A percentile compares a stretch with the other conserved stretches of the same genome.
phyloP scores from a whole-genome alignment of 176 grass and related monocot species.

The Calamus simplicifolius region DNA sequence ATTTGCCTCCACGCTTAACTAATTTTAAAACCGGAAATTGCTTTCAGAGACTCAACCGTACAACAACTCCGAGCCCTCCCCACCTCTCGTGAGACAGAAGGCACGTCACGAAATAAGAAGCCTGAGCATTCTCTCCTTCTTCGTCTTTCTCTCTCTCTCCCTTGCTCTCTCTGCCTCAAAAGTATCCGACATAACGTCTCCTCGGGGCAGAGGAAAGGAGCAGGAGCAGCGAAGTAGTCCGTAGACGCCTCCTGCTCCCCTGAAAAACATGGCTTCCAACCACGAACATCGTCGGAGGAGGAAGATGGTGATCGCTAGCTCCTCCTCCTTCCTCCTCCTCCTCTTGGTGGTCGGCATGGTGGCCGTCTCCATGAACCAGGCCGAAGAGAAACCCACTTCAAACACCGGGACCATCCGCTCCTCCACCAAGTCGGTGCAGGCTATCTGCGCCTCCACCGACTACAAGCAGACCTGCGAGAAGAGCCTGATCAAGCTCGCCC shows the following conservation, averaged over 20 bases:
- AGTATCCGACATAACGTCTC: too few species aligned
- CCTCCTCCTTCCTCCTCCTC: conserved; percentile 37
- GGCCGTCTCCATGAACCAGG: conserved; percentile 26
- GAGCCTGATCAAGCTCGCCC: conserved; percentile 35
- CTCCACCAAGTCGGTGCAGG: conserved; percentile 51
- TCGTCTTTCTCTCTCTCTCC: background rate
- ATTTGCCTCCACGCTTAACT: too few species aligned
- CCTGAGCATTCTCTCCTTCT: background rate
- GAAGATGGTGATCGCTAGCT: conserved; percentile 30
- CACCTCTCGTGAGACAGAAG: too few species aligned
- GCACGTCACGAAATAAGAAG: background rate
- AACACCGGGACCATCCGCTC: conserved; percentile 28
- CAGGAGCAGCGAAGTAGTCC: background rate
- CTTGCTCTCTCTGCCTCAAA: background rate
- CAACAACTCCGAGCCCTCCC: too few species aligned
- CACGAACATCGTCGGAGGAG: conserved; percentile 8
- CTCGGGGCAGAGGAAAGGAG: background rate
- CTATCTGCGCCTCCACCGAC: conserved; percentile 71
- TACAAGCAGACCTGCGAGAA: conserved; percentile 47
- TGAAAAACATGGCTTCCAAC: conserved; percentile 3
- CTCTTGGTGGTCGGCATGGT: conserved; percentile 47
- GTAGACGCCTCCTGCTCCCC: too few species aligned
- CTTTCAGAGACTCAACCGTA: too few species aligned
- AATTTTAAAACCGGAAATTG: too few species aligned
- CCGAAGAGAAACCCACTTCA: background rate